A percentile compares a stretch with the other conserved stretches of the same genome.
These are phyloP conservation scores for Thielaviopsis euricoi DNA, from an alignment of 2,329 filamentous ascomycete species.

Conservation along the genomic window DNA sequence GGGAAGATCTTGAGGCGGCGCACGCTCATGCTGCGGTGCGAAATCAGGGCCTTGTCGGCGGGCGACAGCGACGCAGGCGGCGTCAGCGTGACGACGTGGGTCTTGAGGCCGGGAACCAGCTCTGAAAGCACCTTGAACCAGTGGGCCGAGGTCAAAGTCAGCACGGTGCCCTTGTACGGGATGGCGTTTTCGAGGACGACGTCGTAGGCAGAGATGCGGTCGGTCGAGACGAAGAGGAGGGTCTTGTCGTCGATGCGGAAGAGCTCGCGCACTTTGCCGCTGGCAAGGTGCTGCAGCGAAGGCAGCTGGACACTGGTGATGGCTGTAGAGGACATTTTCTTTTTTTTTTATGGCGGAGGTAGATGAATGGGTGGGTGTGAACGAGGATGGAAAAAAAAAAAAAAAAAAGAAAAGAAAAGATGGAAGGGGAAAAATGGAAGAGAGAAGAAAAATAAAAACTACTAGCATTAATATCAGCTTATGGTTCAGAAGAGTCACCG, in stretches of 20 bases:
- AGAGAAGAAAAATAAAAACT: too few relatives aligned
- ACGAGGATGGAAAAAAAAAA: background rate
- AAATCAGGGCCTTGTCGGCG: constrained; percentile 34
- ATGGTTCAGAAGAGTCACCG: constrained; percentile 9
- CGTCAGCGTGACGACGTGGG: constrained; percentile 33
- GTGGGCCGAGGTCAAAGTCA: constrained; percentile 30
- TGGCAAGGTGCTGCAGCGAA: constrained; percentile 21
- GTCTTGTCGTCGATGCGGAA: constrained; percentile 46
- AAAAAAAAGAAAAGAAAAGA: background rate
- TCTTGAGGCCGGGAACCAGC: constrained; percentile 30
- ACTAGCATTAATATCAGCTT: too few relatives aligned
- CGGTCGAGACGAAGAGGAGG: constrained; percentile 69
- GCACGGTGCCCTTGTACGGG: constrained; percentile 35
- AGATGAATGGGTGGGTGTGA: background rate
- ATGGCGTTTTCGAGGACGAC: constrained; percentile 64
- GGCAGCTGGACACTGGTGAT: constrained; percentile 18
- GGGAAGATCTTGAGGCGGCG: constrained; percentile 59
- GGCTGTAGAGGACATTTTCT: constrained; percentile 13
- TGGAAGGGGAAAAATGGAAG: too few relatives aligned
- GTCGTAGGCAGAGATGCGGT: constrained; percentile 92
- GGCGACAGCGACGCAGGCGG: constrained; percentile 21
- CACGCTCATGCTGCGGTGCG: constrained; percentile 61
- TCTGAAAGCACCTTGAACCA: constrained; percentile 36
- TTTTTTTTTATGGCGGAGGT: too few relatives aligned
- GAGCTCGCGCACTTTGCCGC: constrained; percentile 63